These are phyloP conservation scores for Parmelia sp. DNA, from an alignment of 495 filamentous ascomycete species.

Conservation along the genomic window DNA sequence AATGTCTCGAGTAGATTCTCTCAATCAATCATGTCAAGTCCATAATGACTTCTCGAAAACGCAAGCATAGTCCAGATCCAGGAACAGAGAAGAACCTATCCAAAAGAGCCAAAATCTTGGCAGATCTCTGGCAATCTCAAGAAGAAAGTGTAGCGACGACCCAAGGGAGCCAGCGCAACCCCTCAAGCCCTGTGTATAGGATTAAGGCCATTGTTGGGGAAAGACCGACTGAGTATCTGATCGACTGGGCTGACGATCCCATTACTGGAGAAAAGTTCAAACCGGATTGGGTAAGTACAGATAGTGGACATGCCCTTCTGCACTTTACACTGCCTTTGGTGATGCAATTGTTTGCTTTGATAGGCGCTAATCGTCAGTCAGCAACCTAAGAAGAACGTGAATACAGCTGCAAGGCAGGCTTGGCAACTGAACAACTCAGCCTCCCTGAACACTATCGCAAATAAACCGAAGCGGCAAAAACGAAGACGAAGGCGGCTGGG, in stretches of 20 bases:
- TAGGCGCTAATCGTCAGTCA: slow-evolving; percentile 18
- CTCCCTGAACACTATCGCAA: background rate
- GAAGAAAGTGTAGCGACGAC: slow-evolving; percentile 3
- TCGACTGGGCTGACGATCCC: slow-evolving; percentile 38
- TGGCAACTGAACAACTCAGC: slow-evolving; percentile 32
- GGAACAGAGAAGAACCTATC: slow-evolving; percentile 7
- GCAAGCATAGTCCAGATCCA: slow-evolving; percentile 20
- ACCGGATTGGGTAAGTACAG: slow-evolving; percentile 38
- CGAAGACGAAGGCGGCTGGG: slow-evolving; percentile 7
- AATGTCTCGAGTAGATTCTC: background rate
- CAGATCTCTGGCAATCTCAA: slow-evolving; percentile 20
- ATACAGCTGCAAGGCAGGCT: slow-evolving; percentile 30
- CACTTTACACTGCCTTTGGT: background rate
- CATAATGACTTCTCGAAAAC: slow-evolving; percentile 29
- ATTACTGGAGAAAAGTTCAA: slow-evolving; percentile 29
- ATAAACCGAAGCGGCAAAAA: slow-evolving; percentile 14
- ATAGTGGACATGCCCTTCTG: background rate
- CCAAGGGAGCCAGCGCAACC: slow-evolving; percentile 3
- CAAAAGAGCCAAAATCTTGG: slow-evolving; percentile 22
- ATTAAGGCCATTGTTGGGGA: slow-evolving; percentile 40
- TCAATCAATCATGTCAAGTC: slow-evolving; percentile 13
- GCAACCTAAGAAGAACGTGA: slow-evolving; percentile 41
- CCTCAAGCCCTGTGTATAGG: slow-evolving; percentile 15
- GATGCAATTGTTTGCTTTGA: background rate
- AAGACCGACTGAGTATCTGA: slow-evolving; percentile 36